Conservation (phyloP, 2,329 filamentous ascomycete genomes). For the Alternaria consortialis region DNA sequence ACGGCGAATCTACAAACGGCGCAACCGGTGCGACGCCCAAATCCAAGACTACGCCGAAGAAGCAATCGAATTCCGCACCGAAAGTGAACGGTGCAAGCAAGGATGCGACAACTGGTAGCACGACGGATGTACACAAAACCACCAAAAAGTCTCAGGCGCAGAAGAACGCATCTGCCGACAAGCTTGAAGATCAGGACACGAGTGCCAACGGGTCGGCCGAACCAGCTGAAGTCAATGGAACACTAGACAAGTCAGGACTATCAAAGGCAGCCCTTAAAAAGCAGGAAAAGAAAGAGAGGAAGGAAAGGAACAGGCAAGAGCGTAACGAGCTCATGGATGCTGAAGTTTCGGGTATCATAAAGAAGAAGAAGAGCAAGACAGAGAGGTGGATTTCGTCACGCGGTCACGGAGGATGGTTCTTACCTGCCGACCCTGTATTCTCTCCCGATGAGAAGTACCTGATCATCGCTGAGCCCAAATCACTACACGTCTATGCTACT, state of each 20-base stretch:
- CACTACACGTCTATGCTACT: slow-evolving; percentile 82
- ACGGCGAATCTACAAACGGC: slow-evolving; percentile 25
- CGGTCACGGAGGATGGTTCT: slow-evolving; percentile 64
- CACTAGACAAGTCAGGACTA: slow-evolving; percentile 3
- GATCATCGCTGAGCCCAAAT: slow-evolving; percentile 76
- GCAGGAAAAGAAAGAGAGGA: slow-evolving; percentile 22
- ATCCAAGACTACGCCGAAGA: slow-evolving; percentile 21
- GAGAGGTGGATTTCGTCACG: slow-evolving; percentile 53
- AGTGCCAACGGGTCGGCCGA: slow-evolving; percentile 6
- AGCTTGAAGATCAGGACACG: neutral
- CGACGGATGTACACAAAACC: slow-evolving; percentile 10
- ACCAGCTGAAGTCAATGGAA: neutral
- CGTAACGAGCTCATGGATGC: slow-evolving; percentile 4
- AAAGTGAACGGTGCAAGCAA: slow-evolving; percentile 20
- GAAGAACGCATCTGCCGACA: too few species aligned
- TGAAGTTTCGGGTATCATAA: slow-evolving; percentile 11
- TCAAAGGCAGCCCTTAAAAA: slow-evolving; percentile 16
- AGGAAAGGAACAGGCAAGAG: slow-evolving; percentile 15
- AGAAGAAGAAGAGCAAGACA: slow-evolving; percentile 33
- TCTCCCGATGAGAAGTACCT: slow-evolving; percentile 68
- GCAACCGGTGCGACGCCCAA: slow-evolving; percentile 24
- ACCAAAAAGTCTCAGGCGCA: too few species aligned
- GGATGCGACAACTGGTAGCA: slow-evolving; percentile 17
- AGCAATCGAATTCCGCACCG: slow-evolving; percentile 19
- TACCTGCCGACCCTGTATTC: slow-evolving; percentile 65